Evolutionary conservation across 2,329 filamentous ascomycete genomes (phyloP).

Genomic region (Fusarium pininemorale): DNA sequence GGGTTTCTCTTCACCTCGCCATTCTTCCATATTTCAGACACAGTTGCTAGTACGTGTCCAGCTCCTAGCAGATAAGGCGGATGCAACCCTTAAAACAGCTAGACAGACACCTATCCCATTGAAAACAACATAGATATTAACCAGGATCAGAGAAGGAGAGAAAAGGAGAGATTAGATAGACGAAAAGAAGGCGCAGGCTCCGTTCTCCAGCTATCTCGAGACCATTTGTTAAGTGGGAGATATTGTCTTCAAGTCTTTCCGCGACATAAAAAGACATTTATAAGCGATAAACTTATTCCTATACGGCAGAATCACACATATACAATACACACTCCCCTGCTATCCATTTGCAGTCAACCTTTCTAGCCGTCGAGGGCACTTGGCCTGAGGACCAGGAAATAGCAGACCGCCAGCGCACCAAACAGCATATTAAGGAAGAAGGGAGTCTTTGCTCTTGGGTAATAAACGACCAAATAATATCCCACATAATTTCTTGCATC

Average conservation of each 20-base stretch:
- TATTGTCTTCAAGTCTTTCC: not conserved
- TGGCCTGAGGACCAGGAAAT: not conserved
- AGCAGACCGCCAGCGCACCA: not conserved
- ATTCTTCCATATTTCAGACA: slow-evolving; percentile 7
- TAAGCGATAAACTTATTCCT: not conserved
- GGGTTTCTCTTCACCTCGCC: slow-evolving; percentile 30
- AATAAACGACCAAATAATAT: not conserved
- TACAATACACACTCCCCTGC: not conserved
- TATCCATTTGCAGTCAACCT: not conserved
- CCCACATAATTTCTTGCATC: too few relatives aligned
- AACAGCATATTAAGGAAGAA: not conserved
- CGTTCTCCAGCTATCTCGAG: not conserved
- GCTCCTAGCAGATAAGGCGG: not conserved
- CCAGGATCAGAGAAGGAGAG: not conserved
- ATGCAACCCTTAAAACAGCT: not conserved
- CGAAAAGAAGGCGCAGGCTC: not conserved
- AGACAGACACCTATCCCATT: rapidly evolving
- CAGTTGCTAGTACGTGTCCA: not conserved
- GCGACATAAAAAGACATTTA: not conserved
- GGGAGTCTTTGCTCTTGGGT: not conserved
- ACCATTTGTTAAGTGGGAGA: not conserved
- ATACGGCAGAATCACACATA: not conserved
- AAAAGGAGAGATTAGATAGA: not conserved
- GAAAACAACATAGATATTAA: not conserved
- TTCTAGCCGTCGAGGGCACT: not conserved